These are phyloP conservation scores for Verticillium nonalfalfae DNA, from an alignment of 2,329 filamentous ascomycete genomes.

Conservation along the genomic window DNA sequence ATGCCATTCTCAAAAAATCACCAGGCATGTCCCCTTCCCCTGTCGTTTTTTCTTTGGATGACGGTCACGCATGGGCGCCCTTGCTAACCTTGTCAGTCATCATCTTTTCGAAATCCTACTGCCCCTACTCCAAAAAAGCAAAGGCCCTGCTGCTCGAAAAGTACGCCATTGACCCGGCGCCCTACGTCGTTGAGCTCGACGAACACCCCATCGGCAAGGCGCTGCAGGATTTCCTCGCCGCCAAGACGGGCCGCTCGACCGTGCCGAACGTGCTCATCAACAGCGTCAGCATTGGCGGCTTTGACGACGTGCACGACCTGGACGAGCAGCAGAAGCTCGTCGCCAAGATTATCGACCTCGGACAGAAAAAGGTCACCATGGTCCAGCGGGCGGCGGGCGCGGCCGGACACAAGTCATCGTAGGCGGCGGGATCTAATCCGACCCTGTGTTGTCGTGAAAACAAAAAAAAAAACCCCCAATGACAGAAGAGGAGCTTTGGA, in stretches of 20 bases:
- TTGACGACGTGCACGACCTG: conserved; percentile 75
- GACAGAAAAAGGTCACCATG: conserved; percentile 56
- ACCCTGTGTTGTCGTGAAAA: too few relatives aligned
- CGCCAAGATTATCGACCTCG: conserved; percentile 66
- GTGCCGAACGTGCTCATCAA: conserved; percentile 91
- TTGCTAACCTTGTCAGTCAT: conserved; percentile 54
- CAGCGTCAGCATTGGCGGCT: conserved; percentile 82
- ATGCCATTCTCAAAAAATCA: conserved; percentile 73
- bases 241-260: conserved; percentile 73
- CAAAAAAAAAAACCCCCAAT: neutral
- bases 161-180: conserved; percentile 76
- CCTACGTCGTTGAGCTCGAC: conserved; percentile 88
- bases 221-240: conserved; percentile 65
- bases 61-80: neutral
- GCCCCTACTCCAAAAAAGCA: conserved; percentile 76
- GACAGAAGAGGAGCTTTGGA: neutral
- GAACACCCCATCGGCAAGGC: conserved; percentile 65
- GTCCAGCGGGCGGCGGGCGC: conserved; percentile 34
- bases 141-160: conserved; percentile 79
- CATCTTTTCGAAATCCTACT: conserved; percentile 94
- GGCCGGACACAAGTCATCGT: neutral
- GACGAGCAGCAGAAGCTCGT: conserved; percentile 61
- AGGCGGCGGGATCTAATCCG: neutral
- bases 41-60: neutral
- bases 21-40: conserved; percentile 55